Evolutionary conservation across 83 land plant species (phyloP).

Genomic region (Picea mariana): DNA sequence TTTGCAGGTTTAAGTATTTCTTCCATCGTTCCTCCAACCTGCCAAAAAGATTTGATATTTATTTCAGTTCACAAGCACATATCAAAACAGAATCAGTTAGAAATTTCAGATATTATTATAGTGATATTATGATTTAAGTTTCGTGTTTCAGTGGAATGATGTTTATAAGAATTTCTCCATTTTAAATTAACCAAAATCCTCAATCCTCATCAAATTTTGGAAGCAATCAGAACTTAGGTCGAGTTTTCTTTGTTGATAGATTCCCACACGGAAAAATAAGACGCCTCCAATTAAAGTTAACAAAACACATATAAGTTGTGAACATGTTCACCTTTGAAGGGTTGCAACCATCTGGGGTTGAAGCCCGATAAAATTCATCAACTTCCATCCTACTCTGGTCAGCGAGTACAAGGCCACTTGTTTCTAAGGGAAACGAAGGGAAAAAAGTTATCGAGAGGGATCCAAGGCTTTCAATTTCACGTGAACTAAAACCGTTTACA

Average conservation of each 20-base stretch:
- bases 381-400: not conserved
- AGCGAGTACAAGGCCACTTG: not conserved
- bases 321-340: not conserved
- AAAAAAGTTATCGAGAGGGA: not conserved
- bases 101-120: too few species aligned
- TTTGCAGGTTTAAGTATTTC: not conserved
- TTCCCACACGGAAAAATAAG: too few species aligned
- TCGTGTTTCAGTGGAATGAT: too few species aligned
- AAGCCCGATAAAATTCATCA: not conserved
- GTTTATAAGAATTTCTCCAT: too few species aligned
- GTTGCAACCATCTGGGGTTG: not conserved
- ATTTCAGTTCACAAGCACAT: too few species aligned
- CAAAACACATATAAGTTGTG: not conserved
- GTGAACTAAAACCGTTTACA: not conserved
- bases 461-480: conserved; percentile 2
- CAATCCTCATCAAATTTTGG: too few species aligned
- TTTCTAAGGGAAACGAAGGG: not conserved
- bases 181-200: too few species aligned
- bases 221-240: too few species aligned
- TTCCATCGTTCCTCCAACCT: not conserved
- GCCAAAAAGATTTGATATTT: not conserved
- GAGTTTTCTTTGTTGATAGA: too few species aligned
- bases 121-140: too few species aligned
- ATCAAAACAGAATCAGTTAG: too few species aligned
- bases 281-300: too few species aligned